A percentile compares a stretch with the other conserved stretches of the same genome.
These are phyloP conservation scores for Kuraishia cidri DNA, from an alignment of 805 yeast species.

Conservation along the genomic window DNA sequence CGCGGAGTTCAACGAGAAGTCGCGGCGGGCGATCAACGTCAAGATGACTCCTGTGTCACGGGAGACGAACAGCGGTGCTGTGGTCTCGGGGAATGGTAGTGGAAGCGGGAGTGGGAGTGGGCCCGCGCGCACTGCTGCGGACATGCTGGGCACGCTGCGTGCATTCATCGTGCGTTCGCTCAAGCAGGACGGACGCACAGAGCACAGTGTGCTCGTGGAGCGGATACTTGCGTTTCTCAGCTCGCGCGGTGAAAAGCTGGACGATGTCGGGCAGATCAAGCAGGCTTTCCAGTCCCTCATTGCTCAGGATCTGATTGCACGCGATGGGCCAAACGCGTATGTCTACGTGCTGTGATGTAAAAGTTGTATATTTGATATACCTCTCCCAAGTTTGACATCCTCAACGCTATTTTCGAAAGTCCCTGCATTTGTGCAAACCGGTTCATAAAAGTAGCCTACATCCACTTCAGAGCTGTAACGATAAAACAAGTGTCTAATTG, in stretches of 20 bases:
- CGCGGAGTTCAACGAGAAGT: background rate
- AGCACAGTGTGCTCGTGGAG: background rate
- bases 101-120: background rate
- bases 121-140: background rate
- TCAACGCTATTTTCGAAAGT: no score
- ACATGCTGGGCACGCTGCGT: background rate
- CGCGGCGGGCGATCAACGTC: background rate
- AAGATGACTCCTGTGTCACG: constrained; percentile 1
- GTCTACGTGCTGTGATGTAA: no score
- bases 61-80: background rate
- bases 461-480: no score
- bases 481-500: no score
- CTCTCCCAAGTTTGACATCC: no score
- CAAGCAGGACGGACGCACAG: background rate
- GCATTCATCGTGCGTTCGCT: constrained; percentile 2
- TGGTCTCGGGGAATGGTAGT: background rate
- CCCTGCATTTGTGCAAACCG: no score
- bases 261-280: background rate
- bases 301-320: background rate
- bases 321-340: background rate
- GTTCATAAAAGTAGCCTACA: no score
- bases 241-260: background rate
- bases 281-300: background rate
- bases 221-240: background rate
- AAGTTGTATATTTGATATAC: no score